Evolutionary conservation across 331 rosid species (phyloP).

Genomic region (Rosa hybrid): DNA sequence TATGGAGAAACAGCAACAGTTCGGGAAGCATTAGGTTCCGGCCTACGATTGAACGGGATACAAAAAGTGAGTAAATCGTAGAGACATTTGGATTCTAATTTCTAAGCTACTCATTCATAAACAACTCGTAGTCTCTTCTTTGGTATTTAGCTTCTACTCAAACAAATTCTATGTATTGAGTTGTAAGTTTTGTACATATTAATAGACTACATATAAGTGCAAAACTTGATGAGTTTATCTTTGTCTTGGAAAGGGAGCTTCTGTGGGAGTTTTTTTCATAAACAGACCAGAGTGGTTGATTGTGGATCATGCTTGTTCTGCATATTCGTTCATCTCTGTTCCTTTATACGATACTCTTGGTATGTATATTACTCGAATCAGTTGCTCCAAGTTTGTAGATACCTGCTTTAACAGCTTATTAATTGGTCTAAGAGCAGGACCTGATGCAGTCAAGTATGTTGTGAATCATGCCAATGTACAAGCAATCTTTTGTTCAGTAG

Average conservation of each 20-base stretch:
- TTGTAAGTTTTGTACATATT: conserved; percentile 1
- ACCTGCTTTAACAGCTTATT: conserved; percentile 23
- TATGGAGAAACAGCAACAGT: neutral
- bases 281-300: conserved; percentile 97
- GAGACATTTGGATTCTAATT: neutral
- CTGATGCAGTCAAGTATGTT: conserved; percentile 90
- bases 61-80: conserved; percentile 54
- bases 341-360: conserved; percentile 98
- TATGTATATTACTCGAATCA: conserved; percentile 31
- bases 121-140: neutral
- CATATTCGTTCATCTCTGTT: conserved; percentile 88
- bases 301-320: conserved; percentile 97
- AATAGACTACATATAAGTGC: neutral
- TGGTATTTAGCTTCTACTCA: neutral
- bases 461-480: conserved; percentile 77
- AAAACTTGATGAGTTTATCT: neutral
- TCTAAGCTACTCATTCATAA: neutral
- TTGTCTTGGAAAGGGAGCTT: conserved; percentile 52
- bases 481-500: conserved; percentile 79
- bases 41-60: conserved; percentile 68
- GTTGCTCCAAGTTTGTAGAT: conserved; percentile 16
- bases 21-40: conserved; percentile 72
- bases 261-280: conserved; percentile 81
- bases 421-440: conserved; percentile 55
- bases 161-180: no score